phyloP scores from a whole-genome alignment of 768 basidiomycete species.

The Rubroboletus pulcherrimus region DNA sequence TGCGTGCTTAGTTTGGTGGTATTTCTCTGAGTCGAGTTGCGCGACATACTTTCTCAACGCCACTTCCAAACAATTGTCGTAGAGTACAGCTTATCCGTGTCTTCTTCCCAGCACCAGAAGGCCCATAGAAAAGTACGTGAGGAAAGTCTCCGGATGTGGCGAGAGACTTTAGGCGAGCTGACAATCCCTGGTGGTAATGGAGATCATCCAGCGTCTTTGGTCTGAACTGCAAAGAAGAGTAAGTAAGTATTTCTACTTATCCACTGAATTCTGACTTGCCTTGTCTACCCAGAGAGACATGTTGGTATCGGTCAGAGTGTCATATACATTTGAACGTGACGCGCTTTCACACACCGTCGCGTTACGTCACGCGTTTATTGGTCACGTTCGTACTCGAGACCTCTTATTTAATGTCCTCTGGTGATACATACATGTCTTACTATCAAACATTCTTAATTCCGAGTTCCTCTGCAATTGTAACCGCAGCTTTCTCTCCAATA shows the following conservation, averaged over 20 bases:
- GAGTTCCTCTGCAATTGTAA: conserved; percentile 21
- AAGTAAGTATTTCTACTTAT: background rate
- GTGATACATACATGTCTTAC: background rate
- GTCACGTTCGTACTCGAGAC: conserved; percentile 11
- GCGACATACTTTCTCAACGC: conserved; percentile 82
- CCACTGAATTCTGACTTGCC: conserved; percentile 2
- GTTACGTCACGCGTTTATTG: conserved; percentile 32
- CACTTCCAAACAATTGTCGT: conserved; percentile 83
- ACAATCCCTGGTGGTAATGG: conserved; percentile 83
- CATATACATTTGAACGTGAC: background rate
- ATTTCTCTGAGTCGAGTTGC: background rate
- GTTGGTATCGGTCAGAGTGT: background rate
- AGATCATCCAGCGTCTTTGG: conserved; percentile 81
- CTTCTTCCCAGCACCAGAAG: conserved; percentile 97
- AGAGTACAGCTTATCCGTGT: conserved; percentile 90
- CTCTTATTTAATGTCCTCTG: background rate
- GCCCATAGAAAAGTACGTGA: conserved; percentile 96
- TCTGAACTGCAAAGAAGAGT: conserved; percentile 59
- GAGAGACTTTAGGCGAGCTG: conserved; percentile 73
- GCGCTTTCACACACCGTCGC: conserved; percentile 11
- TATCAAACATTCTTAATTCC: conserved; percentile 14
- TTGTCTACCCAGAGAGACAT: conserved; percentile 75
- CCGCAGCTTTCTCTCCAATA: conserved; percentile 27
- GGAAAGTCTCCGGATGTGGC: conserved; percentile 92
- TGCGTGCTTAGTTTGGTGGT: background rate